Evolutionary conservation across 2,329 filamentous ascomycete genomes (phyloP), one percentile per base, ranked within the genome.

Genomic region (Alternaria ventricosa): DNA sequence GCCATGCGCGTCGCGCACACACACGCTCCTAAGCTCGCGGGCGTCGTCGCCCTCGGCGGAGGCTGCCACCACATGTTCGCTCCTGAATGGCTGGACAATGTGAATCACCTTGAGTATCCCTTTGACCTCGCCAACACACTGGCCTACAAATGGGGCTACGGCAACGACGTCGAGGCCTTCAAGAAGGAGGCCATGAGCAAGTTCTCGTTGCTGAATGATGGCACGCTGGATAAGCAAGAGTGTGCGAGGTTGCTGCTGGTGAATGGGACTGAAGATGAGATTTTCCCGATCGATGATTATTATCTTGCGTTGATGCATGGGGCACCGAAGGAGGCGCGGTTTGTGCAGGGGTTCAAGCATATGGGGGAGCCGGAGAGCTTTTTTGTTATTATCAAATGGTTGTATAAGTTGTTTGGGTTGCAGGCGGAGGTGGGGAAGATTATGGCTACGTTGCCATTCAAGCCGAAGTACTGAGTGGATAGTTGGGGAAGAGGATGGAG

Each of bases 211-310:
- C 73, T 89, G 4, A 81, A 83, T 11, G 84, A 87, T 57, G 86
- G 87, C 6, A 87, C 87, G 23, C 76, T 89, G 33, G 82, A 87
- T 59, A 82, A 79, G 65, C 80, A 80, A 0, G 73, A 78, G 7
- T 87, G 86, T 60, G 77, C 83, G 23, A 78, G 82, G 28, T 71
- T 88, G 57, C 71, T 89, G 41, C 77, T 89, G 6, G 86, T 89
- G 9, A 89, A 89, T 68, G 85, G 87, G 0, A 85, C 83, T 2
- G 82, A 86, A 28, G 87, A 89, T 70, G 87, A 88, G 78, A 88
- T 89, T 51, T 89, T 89, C 75, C 87, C 87, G 0, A 86, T 89
- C 49, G 87, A 89, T 68, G 87, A 89, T 68, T 85, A 87, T 60
- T 86, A 86, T 67, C 74, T 88, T 44, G 84, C 85, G 25, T 69